Evolutionary conservation across 805 yeast species (phyloP), one percentile per base, ranked within the genome.

Genomic region (Ogataea corticis): DNA sequence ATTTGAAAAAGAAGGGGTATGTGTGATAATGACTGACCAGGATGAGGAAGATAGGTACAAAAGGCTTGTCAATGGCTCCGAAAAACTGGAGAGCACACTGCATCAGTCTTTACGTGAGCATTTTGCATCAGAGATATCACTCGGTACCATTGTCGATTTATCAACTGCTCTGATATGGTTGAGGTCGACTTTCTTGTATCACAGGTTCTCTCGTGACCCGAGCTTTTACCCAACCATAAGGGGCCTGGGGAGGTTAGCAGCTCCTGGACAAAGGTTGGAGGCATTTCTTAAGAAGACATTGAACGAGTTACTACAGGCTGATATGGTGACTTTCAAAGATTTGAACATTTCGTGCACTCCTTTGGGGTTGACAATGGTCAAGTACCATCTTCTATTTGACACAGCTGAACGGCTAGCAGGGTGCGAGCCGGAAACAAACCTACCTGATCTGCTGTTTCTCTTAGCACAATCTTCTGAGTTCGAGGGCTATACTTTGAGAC

Each of bases 1-100:
- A 27, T 78, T 70, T 56, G 83, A 79, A 52, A 68, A 67, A 3
- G 71, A 71, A 29, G 77, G 77, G 2, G 77, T 73, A 3, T 77
- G 79, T 2, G 69, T 78, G 1, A 69, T 79, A 13, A 63, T 78
- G 68, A 79, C 84, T 0, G 68, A 67, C 11, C 38, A 52, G 1
- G 54, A 56, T 3, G 61, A 63, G 42, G 67, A 64, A 33, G 42
- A 47, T 3, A 63, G 59, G n/a, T 79, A 76, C 56, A 73, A 70
- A 44, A 61, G 62, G 11, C 51, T 79, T 25, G 58, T 73, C 0
- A 56, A 67, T 34, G 80, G 80, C 0, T 59, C 65, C 11, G 74
- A 72, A 34, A 63, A 65, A 17, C 54, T 79, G 7, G 83, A 79
- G 48, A 77, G 83, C 44, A 61, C 69, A 14, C 59, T 75, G 10